Evolutionary conservation across 495 filamentous ascomycete genomes (phyloP), one percentile per base, ranked within the genome.

Genomic region (Clohesyomyces aquaticus): DNA sequence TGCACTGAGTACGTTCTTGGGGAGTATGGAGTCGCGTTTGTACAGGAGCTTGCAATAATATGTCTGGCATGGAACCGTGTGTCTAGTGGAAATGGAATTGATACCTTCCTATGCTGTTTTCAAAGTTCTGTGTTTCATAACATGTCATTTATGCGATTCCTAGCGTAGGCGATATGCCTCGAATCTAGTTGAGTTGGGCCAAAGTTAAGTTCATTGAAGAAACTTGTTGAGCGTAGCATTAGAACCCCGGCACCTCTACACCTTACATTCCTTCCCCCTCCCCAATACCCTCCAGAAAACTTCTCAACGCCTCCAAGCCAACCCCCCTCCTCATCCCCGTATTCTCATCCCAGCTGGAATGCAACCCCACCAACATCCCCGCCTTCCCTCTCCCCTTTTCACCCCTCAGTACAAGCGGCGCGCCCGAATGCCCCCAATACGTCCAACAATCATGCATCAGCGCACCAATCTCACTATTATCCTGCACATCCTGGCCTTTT

Each of bases 351-450:
- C 79, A 82, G 10, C 71, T 76, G 21, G 77, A 79, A 72, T 81
- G 78, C 50, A 81, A 41, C 4, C 77, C 79, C 18, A 80, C 65
- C 52, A 82, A 63, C 18, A 42, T 63, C 11, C 77, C 74, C 0
- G 67, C 66, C 47, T 60, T 61, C 28, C 46, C 28, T 27, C 25
- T 46, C 10, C 32, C 54, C 18, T 46, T 43, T 35, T 22, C 23
- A 4, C 43, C 56, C 35, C 56, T 41, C 2, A 75, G 67, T 8
- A 80, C 27, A 21, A 82, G 59, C 26, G 77, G 79, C 10, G 79
- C 77, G 1, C 79, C 79, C 10, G 74, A 79, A 63, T 81, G 79
- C 16, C 79, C 80, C 80, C 79, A 83, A 65, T 81, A 82, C n/a
- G 80, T 82, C 80, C 78, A 82, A 48, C 78, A 79, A 65, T 80